These are phyloP conservation scores for Boletus rufocinnamomeus DNA, from an alignment of 768 basidiomycete species.

Conservation along the genomic window DNA sequence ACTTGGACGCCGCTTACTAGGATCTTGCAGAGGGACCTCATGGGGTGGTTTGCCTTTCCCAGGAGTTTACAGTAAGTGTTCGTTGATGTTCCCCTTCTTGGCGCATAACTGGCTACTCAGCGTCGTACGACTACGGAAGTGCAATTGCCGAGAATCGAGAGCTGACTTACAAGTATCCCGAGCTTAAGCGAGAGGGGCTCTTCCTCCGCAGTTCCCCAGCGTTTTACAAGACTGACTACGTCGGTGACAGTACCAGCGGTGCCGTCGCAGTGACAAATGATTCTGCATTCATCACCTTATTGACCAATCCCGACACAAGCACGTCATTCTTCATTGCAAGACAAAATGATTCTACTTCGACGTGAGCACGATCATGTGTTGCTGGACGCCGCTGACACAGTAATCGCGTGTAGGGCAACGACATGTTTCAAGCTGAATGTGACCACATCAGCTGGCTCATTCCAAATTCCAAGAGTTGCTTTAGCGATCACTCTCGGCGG, in stretches of 20 bases:
- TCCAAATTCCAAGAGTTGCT: constrained; percentile 59
- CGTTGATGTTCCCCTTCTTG: not conserved
- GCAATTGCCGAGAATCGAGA: constrained; percentile 68
- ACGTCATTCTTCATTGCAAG: constrained; percentile 72
- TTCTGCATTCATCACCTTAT: constrained; percentile 57
- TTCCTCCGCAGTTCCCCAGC: constrained; percentile 80
- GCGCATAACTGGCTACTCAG: constrained; percentile 12
- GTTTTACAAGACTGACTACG: constrained; percentile 77
- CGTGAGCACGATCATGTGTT: constrained; percentile 41
- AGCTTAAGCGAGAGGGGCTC: constrained; percentile 74
- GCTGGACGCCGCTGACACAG: not conserved
- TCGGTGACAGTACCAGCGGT: constrained; percentile 61
- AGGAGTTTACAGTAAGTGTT: constrained; percentile 58
- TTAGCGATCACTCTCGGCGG: constrained; percentile 61
- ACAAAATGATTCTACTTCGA: constrained; percentile 66
- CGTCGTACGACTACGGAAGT: constrained; percentile 83
- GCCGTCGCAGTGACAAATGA: constrained; percentile 43
- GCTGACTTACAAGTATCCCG: constrained; percentile 67
- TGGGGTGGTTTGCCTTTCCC: constrained; percentile 84
- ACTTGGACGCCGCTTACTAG: not conserved
- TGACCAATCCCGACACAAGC: constrained; percentile 67
- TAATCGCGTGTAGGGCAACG: constrained; percentile 16
- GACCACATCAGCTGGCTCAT: constrained; percentile 48
- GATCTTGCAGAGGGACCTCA: constrained; percentile 65
- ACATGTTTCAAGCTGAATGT: constrained; percentile 63